Base-by-base conservation (phyloP, 1,284 basidiomycete species). In the Apiotrichum domesticum region DNA sequence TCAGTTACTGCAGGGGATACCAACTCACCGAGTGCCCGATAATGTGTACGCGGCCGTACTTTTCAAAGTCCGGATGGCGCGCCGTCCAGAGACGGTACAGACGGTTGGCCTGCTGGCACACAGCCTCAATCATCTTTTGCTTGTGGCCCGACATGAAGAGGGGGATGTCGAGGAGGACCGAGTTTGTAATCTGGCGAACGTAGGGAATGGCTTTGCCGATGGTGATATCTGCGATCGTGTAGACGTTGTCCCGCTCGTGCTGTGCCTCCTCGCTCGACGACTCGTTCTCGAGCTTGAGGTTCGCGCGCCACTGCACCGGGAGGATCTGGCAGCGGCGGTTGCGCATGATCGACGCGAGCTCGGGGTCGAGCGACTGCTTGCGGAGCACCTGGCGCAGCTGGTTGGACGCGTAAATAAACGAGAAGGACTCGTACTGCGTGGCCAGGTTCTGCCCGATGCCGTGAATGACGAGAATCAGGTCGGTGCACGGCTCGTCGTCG, bases 301-400 rank as follows among this genome's bases (percentile, higher is more conserved):
- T 78, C 2, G 80, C 77, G 34, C 82, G 71, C 82, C 82, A 83
- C 60, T 80, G 79, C 5, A 83, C 77, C 1, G 81, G 82, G 3
- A 83, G 66, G 37, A 83, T 78, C 56, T 72, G 80, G 3, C 78
- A 70, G 41, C 80, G 76, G 6, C 79, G 68, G 46, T 78, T 67
- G 9, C 78, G 68, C 60, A 80, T 77, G 46, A 81, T 78, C 0
- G 76, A 78, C 1, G 73, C 63, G 1, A 81, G 60, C 10, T 79
- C 77, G 2, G 79, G 79, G 35, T 77, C 71, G 9, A 59, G 56
- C 0, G 76, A 67, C 66, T 80, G 79, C 55, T 77, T 78, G 46
- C 72, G 65, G 39, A 79, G 67, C 13, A 77, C 69, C 41, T 77
- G 76, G 35, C 79, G 71, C 32, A 80, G 73, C 47, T 79, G 72